Conservation (phyloP, 2,329 filamentous ascomycete genomes). For the Ascocoryne sarcoides region DNA sequence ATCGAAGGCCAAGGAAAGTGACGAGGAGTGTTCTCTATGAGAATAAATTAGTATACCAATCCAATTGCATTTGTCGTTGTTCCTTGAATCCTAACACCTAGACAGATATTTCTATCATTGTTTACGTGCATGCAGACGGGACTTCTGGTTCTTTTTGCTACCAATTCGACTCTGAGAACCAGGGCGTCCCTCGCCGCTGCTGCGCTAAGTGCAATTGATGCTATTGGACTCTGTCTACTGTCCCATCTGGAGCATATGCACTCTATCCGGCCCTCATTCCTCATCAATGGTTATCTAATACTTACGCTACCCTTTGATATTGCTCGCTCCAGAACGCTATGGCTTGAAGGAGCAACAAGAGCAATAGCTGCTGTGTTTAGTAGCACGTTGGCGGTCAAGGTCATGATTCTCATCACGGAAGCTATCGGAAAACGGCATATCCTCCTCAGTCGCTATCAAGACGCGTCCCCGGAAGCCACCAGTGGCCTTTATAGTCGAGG, state of each 20-base stretch:
- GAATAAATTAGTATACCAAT: conserved; percentile 15
- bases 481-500: conserved; percentile 33
- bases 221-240: conserved; percentile 15
- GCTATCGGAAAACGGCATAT: conserved; percentile 31
- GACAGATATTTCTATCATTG: conserved; percentile 26
- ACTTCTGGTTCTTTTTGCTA: conserved; percentile 12
- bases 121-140: conserved; percentile 16
- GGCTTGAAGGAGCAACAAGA: conserved; percentile 20
- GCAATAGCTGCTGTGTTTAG: conserved; percentile 31
- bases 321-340: conserved; percentile 17
- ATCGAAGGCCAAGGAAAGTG: not conserved
- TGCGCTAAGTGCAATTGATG: conserved; percentile 12
- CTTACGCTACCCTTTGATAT: conserved; percentile 22
- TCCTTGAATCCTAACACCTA: no score
- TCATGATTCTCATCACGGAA: conserved; percentile 29
- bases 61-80: no score
- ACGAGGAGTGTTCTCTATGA: not conserved
- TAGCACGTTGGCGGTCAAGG: conserved; percentile 30
- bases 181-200: not conserved
- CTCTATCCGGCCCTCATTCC: conserved; percentile 18
- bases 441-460: conserved; percentile 25
- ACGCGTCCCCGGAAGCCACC: conserved; percentile 31
- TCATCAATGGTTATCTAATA: conserved; percentile 21
- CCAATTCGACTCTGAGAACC: not conserved
- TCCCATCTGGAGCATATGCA: conserved; percentile 20